These are phyloP conservation scores for Fusarium tjaetaba DNA, from an alignment of 2,329 filamentous ascomycete genomes.

Conservation along the genomic window DNA sequence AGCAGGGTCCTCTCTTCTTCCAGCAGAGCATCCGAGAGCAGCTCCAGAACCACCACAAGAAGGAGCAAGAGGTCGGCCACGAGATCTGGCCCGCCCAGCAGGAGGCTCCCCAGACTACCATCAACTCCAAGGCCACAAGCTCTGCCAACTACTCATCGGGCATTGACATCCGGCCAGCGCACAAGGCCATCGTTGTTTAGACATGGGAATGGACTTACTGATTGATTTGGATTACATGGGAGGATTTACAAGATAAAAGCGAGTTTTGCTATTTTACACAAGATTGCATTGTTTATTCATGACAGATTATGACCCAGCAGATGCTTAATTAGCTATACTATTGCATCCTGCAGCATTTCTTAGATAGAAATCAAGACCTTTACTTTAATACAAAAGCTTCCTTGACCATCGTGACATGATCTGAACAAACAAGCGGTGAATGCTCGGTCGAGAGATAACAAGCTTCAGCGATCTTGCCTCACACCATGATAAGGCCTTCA, in stretches of 20 bases:
- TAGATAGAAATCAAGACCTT: slow-evolving; percentile 24
- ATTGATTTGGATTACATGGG: neutral
- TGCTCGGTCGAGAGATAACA: slow-evolving; percentile 18
- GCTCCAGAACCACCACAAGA: slow-evolving; percentile 57
- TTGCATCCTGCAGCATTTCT: slow-evolving; percentile 16
- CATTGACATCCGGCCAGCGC: slow-evolving; percentile 47
- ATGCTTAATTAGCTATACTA: slow-evolving; percentile 22
- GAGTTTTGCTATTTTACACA: slow-evolving; percentile 27
- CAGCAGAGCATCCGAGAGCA: slow-evolving; percentile 61
- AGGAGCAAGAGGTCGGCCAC: slow-evolving; percentile 54
- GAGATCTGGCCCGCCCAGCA: slow-evolving; percentile 65
- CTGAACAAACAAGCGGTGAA: slow-evolving; percentile 17
- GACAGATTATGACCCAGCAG: slow-evolving; percentile 24
- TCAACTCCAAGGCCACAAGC: slow-evolving; percentile 34
- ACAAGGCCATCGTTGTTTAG: slow-evolving; percentile 36
- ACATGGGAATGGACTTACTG: neutral
- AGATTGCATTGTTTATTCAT: slow-evolving; percentile 35
- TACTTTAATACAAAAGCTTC: neutral
- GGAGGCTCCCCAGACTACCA: slow-evolving; percentile 43
- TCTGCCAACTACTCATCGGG: slow-evolving; percentile 49
- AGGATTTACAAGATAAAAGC: slow-evolving; percentile 28
- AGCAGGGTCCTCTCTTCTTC: slow-evolving; percentile 68
- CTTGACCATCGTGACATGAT: neutral
- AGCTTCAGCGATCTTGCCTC: neutral
- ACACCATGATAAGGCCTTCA: slow-evolving; percentile 6